Evolutionary conservation across 257 asterid species (phyloP), one percentile per base, ranked within the genome.

Genomic region (Ilex aquifolium): DNA sequence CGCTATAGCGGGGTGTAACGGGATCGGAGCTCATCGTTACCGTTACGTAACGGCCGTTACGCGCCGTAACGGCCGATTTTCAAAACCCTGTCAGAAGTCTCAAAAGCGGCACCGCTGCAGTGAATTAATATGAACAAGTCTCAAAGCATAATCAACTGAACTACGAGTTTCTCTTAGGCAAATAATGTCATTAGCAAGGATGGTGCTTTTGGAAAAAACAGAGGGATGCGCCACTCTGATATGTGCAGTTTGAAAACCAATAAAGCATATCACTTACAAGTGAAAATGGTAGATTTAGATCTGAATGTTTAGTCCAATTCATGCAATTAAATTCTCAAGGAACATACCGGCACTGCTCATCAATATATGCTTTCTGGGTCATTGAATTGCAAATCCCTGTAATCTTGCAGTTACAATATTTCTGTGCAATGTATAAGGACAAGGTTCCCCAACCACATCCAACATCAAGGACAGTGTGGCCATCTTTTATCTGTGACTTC

Each of bases 391-490:
- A 88, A 62, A 92, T 85, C 31, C 97, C 97, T 0, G 97, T 92
- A 58, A 92, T 68, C 71, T 82, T 78, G 74, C 88, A 87, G 55
- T 73, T 78, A 21, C 83, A 83, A 62, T 77, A 89, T 51, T 89
- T 92, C 54, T 82, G 82, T 54, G 96, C 99, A 10, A 87, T 73
- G 74, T 83, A 83, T 0, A 92, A 58, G 57, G 85, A 80, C 57
- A 92, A 88, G 16, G 97, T 86, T 70, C 97, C 97, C 97, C 99
- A 87, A 59, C 99, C 99, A 70, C 99, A 92, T 17, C 97, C 98
- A 69, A 92, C 88, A 76, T 92, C 98, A 55, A 92, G 97, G 76
- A 89, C 95, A 50, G 93, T 71, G 44, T 88, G 97, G 1, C 97
- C 97, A 69, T 87, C 93, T 79, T 82, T 59, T 64, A 89, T 56